Base-by-base conservation (phyloP, 148 eudicot species). In the Chenopodium formosanum region DNA sequence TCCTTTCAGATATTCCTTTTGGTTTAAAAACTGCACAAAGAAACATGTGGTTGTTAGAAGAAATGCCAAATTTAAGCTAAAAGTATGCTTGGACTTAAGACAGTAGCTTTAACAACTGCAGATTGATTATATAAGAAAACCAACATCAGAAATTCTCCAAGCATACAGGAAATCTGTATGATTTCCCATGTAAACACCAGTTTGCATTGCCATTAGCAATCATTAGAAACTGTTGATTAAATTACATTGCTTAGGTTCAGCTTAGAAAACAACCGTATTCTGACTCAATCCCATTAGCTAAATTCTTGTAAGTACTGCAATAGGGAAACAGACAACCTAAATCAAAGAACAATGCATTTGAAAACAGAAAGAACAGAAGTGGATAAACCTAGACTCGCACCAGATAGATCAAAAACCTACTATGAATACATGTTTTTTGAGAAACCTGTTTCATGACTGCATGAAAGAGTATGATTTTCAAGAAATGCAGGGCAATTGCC, bases 1-100 rank as follows among this genome's bases (percentile, higher is more conserved):
- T 23, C 82, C 82, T 63, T 80, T 80, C 22, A 80, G 58, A 80
- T 80, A 80, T 27, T 80, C 82, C 23, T 80, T 71, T 80, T 80
- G 77, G 77, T 80, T 80, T 53, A 73, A 77, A 46, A 80, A 80
- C 82, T 80, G 82, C 77, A 73, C 3, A 68, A 77, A 72, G 34
- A 22, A 46, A 56, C 7, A 72, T 44, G 29, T 46, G 19, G 0
- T 14, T 3, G 75, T 72, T 72, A 72, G 17, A 72, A 46, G 8
- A 22, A 72, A 72, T 13, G 46, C 46, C 75, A 0, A 32, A 17
- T 37, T 25, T 72, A 7, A 72, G 14, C 29, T 70, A 37, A 4
- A 6, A 70, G 2, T 62, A 7, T 62, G 7, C 9, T 62, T 62
- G 25, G 13, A 20, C 65, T 62, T 60, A 19, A 60, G 65, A 60